Conservation (phyloP, 257 asterid genomes). For the Solanum sitiens region DNA sequence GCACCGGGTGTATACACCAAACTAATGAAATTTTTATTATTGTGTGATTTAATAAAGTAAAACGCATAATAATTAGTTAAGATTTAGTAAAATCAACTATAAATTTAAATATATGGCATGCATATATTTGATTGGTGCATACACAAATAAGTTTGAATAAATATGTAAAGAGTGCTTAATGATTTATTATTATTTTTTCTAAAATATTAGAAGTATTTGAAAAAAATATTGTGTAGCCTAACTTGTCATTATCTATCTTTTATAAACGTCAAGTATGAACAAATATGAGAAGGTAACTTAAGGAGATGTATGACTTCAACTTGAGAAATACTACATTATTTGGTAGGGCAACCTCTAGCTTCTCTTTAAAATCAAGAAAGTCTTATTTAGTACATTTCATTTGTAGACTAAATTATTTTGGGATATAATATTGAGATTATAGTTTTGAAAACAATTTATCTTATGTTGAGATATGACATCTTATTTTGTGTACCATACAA, state of each 20-base stretch:
- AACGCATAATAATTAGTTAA: too few relatives aligned
- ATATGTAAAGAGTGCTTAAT: not conserved
- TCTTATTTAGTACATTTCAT: not conserved
- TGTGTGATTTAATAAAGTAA: too few relatives aligned
- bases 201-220: not conserved
- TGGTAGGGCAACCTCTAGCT: not conserved
- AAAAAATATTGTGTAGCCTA: not conserved
- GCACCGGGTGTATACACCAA: too few relatives aligned
- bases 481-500: not conserved
- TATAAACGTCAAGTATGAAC: not conserved
- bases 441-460: not conserved
- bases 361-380: not conserved
- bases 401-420: not conserved
- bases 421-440: not conserved
- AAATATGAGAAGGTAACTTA: not conserved
- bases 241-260: not conserved
- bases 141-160: not conserved
- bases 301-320: not conserved
- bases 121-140: too few relatives aligned
- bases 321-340: not conserved
- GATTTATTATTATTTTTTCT: not conserved
- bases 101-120: too few relatives aligned
- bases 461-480: not conserved
- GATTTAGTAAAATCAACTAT: too few relatives aligned
- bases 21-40: too few relatives aligned